Conservation (phyloP, 306 rosid genomes). For the Fragaria vesca region DNA sequence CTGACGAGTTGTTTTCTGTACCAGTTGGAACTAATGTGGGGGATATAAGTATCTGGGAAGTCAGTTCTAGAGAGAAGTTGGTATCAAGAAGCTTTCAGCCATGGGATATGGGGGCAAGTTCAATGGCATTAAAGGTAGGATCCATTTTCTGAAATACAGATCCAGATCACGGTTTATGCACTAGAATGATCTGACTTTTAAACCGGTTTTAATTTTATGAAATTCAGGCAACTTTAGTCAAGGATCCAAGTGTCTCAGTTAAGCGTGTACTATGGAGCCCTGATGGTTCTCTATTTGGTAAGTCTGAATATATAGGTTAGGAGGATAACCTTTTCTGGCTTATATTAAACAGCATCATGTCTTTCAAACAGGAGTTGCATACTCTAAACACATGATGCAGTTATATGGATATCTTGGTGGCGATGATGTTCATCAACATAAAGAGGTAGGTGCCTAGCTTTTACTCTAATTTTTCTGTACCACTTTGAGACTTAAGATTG, state of each 20-base stretch:
- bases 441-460: slow-evolving; percentile 53
- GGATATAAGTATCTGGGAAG: slow-evolving; percentile 92
- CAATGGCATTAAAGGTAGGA: slow-evolving; percentile 67
- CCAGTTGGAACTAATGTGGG: slow-evolving; percentile 88
- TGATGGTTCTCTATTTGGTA: slow-evolving; percentile 82
- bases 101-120: slow-evolving; percentile 71
- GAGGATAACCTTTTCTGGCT: background rate
- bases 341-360: slow-evolving; percentile 15
- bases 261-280: slow-evolving; percentile 92
- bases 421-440: slow-evolving; percentile 63
- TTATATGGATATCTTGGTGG: slow-evolving; percentile 65
- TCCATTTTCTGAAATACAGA: background rate
- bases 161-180: background rate
- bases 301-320: slow-evolving; percentile 20
- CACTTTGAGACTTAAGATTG: slow-evolving; percentile 3
- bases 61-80: slow-evolving; percentile 69
- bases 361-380: slow-evolving; percentile 71
- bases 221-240: slow-evolving; percentile 72
- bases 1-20: slow-evolving; percentile 5
- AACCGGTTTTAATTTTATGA: slow-evolving; percentile 23
- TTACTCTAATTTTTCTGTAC: background rate
- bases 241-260: slow-evolving; percentile 81
- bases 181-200: background rate
- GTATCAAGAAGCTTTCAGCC: slow-evolving; percentile 69
- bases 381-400: slow-evolving; percentile 83